Percentiles rank a stretch among this genome's conserved stretches.
phyloP scores from a whole-genome alignment of 2,329 filamentous ascomycete genomes.

The Exophiala sp. region DNA sequence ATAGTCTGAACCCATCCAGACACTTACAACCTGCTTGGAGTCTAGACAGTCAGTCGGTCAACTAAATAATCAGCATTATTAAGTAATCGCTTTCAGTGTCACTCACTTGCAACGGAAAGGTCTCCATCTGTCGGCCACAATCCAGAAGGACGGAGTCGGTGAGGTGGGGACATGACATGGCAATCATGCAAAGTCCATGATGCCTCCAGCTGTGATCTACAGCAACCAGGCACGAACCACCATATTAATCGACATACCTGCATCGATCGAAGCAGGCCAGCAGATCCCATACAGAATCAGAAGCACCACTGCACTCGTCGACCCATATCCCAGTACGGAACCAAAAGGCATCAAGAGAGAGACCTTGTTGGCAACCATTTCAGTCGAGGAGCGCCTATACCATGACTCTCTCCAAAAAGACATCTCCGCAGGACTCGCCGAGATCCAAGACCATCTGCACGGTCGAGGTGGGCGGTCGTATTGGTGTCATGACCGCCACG shows the following conservation, averaged over 20 bases:
- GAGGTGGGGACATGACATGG: not conserved
- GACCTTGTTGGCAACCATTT: constrained; percentile 36
- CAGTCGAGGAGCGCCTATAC: constrained; percentile 32
- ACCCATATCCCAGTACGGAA: constrained; percentile 47
- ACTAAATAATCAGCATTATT: too few relatives aligned
- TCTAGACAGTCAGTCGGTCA: not conserved
- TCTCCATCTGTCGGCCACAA: too few relatives aligned
- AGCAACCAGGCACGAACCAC: constrained; percentile 42
- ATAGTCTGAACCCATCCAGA: too few relatives aligned
- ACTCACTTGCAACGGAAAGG: too few relatives aligned
- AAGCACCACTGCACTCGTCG: constrained; percentile 42
- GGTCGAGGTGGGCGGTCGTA: constrained; percentile 10
- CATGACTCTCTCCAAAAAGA: constrained; percentile 27
- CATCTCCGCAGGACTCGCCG: constrained; percentile 38
- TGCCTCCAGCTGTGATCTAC: constrained; percentile 41
- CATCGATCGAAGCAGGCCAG: constrained; percentile 53
- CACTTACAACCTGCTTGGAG: not conserved
- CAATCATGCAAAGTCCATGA: not conserved
- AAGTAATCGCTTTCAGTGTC: too few relatives aligned
- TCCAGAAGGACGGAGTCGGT: not conserved
- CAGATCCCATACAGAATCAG: constrained; percentile 33
- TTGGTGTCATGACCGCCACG: not conserved
- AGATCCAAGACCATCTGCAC: constrained; percentile 28
- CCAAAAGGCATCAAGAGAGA: constrained; percentile 46
- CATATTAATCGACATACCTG: constrained; percentile 53